Base-by-base conservation (phyloP, 805 yeast species). In the Torulaspora maleeae region DNA sequence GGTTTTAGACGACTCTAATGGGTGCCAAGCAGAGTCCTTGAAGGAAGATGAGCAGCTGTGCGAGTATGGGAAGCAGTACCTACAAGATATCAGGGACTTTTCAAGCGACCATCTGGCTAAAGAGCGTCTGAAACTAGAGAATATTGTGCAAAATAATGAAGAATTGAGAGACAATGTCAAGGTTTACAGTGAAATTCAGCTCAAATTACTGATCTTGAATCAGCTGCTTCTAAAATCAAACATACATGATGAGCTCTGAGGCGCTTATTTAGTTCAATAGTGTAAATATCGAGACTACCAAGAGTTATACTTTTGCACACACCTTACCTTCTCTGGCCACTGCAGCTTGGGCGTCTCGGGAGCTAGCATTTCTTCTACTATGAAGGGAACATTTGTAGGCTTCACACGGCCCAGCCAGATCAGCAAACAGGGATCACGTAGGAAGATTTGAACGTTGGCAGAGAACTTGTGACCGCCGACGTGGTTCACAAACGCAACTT, bases 391-490 rank as follows among this genome's bases (percentile, higher is more conserved):
- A 56, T 87, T 86, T 41, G 74, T 72, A 3, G 98, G 98, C 3
- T 78, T 73, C 44, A 95, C 83, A 49, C 91, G 75, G 1, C 95
- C 99, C 60, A 87, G 70, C 97, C 97, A 89, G 24, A 89, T 77
- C 47, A 82, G 80, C 53, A 86, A 68, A 16, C 48, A 48, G 3
- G 64, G 48, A 3, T 51, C 57, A 51, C 75, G 80, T 52, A 80
- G 68, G 60, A 88, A 89, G 12, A 91, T 77, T 41, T 88, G 74
- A 3, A 87, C 85, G 63, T 91, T 91, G 2, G 97, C 97, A 1
- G 93, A 88, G 66, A 73, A 93, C 64, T 93, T 93, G 67, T 91
- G 99, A 4, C 98, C 98, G 5, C 99, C 99, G 22, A 91, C 85
- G 64, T 91, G 99, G 58, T 86, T 89, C 25, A 85, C 76, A 55